Base-by-base conservation (phyloP, 805 yeast genomes). In the Lipomyces sp. region DNA sequence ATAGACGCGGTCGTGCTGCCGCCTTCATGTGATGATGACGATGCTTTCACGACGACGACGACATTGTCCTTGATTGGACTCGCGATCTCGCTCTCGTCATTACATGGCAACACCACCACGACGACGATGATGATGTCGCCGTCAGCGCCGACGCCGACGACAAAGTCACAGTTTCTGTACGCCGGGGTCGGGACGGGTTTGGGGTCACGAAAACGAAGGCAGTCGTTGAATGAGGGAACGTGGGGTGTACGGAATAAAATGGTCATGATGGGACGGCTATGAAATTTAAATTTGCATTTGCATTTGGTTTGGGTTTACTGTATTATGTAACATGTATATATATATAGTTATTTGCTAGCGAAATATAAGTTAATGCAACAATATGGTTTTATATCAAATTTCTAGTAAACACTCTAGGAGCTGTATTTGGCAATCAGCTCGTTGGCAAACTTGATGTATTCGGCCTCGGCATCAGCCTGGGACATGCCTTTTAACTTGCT, bases 401-500 rank as follows among this genome's bases (percentile, higher is more conserved):
- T n/a, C 54, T 30, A 39, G 4, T 39, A 11, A 15, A 2, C 53
- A 66, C 53, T 64, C 11, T 24, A 24, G 24, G 24, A 24, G 53
- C 60, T 51, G 63, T 72, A 70, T 71, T 76, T 73, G 6, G 69
- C 74, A 61, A 72, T 61, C 53, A 77, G 75, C 60, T 73, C 67
- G 70, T 78, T 73, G 65, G 77, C 82, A 30, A 73, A 67, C 63
- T 68, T 78, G 66, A 80, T 77, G 74, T 79, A 72, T 57, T 92
- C 84, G 73, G 84, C 71, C 83, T 94, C 98, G 67, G 99, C 99
- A 45, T 92, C 98, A 73, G 86, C 96, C 80, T 90, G 90, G 53
- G 92, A 80, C 68, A 85, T 85, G 65, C 99, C 99, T 82, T 90
- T 89, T 76, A 88, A 82, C 74, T 87, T 87, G 75, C 88, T 88